These are phyloP conservation scores for Fusarium coffeatum DNA, from an alignment of 2,329 filamentous ascomycete genomes.

Conservation along the genomic window DNA sequence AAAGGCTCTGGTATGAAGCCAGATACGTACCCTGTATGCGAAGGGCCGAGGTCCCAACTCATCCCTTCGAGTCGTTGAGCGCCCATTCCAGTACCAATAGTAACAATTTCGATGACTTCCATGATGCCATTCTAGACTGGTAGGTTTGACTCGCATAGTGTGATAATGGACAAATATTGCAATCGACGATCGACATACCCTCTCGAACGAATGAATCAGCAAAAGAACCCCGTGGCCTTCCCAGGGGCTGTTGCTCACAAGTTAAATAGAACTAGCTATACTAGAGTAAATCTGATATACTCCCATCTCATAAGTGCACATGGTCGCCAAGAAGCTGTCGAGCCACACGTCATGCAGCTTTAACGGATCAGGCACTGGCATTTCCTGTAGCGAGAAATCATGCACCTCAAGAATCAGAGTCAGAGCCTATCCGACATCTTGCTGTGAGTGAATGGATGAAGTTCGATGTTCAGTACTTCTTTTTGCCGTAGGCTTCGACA, in stretches of 20 bases:
- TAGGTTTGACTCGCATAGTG: neutral
- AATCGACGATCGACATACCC: neutral
- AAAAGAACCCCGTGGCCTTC: neutral
- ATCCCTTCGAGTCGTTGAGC: conserved; percentile 13
- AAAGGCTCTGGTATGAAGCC: conserved; percentile 36
- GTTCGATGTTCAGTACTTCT: conserved; percentile 6
- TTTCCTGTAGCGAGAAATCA: neutral
- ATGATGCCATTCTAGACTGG: neutral
- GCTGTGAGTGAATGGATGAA: neutral
- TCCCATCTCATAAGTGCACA: neutral
- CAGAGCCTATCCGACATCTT: neutral
- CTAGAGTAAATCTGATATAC: neutral
- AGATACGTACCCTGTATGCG: conserved; percentile 7
- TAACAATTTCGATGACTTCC: neutral
- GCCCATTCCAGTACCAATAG: conserved; percentile 31
- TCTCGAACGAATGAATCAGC: neutral
- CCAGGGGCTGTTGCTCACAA: neutral
- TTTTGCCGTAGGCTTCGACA: conserved; percentile 2
- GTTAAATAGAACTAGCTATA: neutral
- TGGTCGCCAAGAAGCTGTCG: neutral
- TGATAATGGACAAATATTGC: neutral
- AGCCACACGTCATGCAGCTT: neutral
- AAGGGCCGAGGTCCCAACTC: conserved; percentile 12
- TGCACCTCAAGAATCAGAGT: neutral
- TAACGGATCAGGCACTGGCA: neutral